Conservation (phyloP, 78 protist genomes). For the Ministeria vibrans region DNA sequence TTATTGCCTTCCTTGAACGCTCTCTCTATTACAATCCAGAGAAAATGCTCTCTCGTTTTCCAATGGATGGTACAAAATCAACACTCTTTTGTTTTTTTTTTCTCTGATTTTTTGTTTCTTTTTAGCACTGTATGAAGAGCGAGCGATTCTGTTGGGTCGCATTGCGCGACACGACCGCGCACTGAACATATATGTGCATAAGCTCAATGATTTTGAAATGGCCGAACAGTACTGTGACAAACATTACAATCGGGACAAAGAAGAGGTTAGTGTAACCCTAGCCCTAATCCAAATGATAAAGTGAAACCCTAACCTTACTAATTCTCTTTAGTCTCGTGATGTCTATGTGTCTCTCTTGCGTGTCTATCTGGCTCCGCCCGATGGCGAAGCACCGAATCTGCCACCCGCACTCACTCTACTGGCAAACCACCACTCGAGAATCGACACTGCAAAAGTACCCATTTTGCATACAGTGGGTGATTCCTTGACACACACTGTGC, state of each 20-base stretch:
- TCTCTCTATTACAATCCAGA: neutral
- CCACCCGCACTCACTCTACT: neutral
- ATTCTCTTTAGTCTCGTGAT: too few species aligned
- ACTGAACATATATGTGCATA: neutral
- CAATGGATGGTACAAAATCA: neutral
- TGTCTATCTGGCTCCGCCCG: neutral
- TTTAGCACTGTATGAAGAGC: neutral
- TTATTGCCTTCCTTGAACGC: neutral
- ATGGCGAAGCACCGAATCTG: neutral
- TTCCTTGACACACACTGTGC: neutral
- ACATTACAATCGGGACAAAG: neutral
- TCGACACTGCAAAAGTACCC: neutral
- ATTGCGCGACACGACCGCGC: neutral
- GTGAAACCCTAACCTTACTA: too few species aligned
- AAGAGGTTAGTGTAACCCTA: neutral
- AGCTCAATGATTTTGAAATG: neutral
- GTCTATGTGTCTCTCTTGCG: constrained; percentile 2
- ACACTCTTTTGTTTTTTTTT: neutral
- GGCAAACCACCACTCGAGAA: neutral
- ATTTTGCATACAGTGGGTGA: neutral
- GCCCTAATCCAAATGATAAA: too few species aligned
- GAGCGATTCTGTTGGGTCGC: neutral
- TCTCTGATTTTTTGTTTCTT: neutral
- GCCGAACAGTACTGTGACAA: neutral
- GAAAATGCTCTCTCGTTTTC: neutral